These are phyloP conservation scores for Talaromyces stipitatus DNA, from an alignment of 495 filamentous ascomycete species.

Conservation along the genomic window DNA sequence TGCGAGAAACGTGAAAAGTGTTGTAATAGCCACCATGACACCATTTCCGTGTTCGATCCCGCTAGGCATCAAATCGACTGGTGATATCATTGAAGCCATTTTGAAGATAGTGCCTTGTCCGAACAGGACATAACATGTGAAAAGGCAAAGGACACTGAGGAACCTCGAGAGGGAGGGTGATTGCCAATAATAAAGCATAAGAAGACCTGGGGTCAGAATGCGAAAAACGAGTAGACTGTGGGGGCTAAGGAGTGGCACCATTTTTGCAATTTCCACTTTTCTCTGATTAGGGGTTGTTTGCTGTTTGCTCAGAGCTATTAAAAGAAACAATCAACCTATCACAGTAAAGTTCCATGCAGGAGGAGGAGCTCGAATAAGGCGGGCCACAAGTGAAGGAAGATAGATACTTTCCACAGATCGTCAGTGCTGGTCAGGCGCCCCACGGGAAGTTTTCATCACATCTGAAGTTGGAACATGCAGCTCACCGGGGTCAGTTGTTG, in stretches of 20 bases:
- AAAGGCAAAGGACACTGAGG: neutral
- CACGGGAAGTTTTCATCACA: neutral
- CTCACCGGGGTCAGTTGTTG: neutral
- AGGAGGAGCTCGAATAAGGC: neutral
- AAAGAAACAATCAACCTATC: neutral
- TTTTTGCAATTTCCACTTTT: neutral
- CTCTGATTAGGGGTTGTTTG: neutral
- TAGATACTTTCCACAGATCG: neutral
- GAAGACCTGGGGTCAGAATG: neutral
- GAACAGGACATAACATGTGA: neutral
- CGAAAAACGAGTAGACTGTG: neutral
- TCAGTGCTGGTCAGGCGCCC: neutral
- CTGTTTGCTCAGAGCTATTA: neutral
- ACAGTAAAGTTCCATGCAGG: neutral
- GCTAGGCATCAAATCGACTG: neutral
- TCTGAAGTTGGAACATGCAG: neutral
- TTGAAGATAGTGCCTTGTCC: neutral
- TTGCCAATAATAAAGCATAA: neutral
- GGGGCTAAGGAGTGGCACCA: neutral
- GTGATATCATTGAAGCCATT: neutral
- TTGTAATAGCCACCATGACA: neutral
- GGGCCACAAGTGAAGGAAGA: neutral
- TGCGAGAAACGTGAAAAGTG: constrained; percentile 8
- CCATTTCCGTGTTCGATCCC: neutral
- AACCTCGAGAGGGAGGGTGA: neutral